Evolutionary conservation across 352 stramenopile species (phyloP).

Genomic region (Phytophthora tubulina): DNA sequence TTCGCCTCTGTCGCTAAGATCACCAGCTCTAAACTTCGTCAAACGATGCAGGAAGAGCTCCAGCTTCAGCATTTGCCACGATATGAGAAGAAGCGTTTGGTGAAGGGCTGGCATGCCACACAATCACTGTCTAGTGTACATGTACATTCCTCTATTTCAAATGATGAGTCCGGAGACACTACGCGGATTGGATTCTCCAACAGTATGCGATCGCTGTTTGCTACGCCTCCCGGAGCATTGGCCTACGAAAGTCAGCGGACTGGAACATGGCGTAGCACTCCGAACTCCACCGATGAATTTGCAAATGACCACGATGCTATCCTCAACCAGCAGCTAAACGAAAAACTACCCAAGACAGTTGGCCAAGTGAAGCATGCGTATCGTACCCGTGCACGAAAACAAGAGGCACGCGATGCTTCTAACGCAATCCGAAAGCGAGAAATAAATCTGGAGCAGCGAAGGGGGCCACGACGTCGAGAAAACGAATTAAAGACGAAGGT

Average conservation of each 20-base stretch:
- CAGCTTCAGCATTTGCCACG: conserved; percentile 36
- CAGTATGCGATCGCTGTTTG: conserved; percentile 31
- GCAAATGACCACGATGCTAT: not conserved
- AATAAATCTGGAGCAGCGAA: conserved; percentile 19
- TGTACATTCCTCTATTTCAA: not conserved
- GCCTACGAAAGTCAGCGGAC: conserved; percentile 25
- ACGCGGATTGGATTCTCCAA: not conserved
- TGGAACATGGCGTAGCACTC: conserved; percentile 21
- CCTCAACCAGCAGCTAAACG: conserved; percentile 5
- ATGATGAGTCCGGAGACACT: not conserved
- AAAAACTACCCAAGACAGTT: conserved; percentile 45
- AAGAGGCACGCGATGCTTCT: conserved; percentile 39
- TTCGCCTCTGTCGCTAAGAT: not conserved
- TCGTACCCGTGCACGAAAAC: conserved; percentile 40
- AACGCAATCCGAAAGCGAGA: conserved; percentile 27
- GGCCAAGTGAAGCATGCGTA: conserved; percentile 59
- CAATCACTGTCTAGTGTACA: conserved; percentile 1
- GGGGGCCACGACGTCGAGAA: conserved; percentile 9
- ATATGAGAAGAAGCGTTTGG: conserved; percentile 49
- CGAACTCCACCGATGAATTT: not conserved
- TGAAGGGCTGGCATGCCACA: conserved; percentile 44
- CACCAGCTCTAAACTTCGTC: not conserved
- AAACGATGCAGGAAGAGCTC: conserved; percentile 32
- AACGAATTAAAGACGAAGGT: conserved; percentile 16
- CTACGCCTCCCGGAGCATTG: conserved; percentile 25